Base-by-base conservation (phyloP, 2,329 filamentous ascomycete species). In the Colletotrichum ledebouriae region DNA sequence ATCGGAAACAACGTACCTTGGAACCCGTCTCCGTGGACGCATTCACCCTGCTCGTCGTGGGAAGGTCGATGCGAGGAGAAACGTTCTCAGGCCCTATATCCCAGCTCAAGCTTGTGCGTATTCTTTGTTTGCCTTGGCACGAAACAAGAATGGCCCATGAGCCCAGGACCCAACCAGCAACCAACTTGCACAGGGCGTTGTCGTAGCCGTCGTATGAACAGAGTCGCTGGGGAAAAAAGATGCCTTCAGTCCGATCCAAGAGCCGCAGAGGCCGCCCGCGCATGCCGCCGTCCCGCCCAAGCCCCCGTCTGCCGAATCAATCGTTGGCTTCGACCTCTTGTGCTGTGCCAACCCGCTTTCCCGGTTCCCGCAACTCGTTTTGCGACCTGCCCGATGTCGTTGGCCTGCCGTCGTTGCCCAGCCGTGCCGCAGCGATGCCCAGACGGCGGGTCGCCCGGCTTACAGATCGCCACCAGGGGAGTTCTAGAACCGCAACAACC, bases 281-380 rank as follows among this genome's bases (percentile, higher is more conserved):
- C 64, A 52, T 67, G 64, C 63, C 63, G 63, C 52, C 15, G 52
- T 67, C 59, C 64, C 64, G 52, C 52, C 59, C 52, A 67, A 67
- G 64, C 64, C 64, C 64, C 64, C 60, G 52, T 17, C 47, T 49
- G 34, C 37, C 39, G 60, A 20, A 29, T 15, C 29, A n/a, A 12
- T 46, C 17, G 34, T 42, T 55, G 25, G 25, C 46, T 22, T 42
- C 39, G 39, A 61, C 52, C 10, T 46, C 15, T 20, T 55, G 25
- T 41, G 52, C 52, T 55, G n/a, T 25, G 17, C 11, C 7, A 39
- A 7, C 52, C 33, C 17, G 11, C 33, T 13, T 39, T 20, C 13
- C 42, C 10, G 37, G 39, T 33, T 17, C 39, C n/a, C 52, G 33
- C 7, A 33, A 2, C 17, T 25, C 29, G 47, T 33, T 34, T 33